Evolutionary conservation across 352 stramenopile genomes (phyloP), one percentile per base, ranked within the genome.

Genomic region (Globisporangium paddicum): DNA sequence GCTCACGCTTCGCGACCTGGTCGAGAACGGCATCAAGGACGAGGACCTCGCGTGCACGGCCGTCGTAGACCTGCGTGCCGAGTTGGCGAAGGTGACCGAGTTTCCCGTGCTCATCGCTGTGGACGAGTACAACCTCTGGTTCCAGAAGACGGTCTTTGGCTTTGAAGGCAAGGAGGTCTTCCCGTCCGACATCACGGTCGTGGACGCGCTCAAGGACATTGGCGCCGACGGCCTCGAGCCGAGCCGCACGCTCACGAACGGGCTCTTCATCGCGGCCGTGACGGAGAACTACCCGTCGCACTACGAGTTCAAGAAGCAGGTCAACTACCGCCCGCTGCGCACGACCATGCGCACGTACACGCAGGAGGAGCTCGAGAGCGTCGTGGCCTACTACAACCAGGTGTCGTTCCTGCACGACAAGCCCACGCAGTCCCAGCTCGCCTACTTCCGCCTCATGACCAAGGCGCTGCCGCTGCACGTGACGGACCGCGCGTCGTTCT

Each of bases 121-220:
- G 16, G 86, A 96, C 68, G 85, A 96, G 68, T 96, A 93, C 82
- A 96, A 93, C 72, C 82, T 68, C 63, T 92, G 82, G 80, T 93
- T 93, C 58, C 71, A 86, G 57, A 81, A 89, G 67, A 94, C 86
- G 0, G 79, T 94, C 19, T 95, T 96, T 52, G 84, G 82, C 46
- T 96, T 92, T 69, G 86, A 96, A 59, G 82, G 81, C 60, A 68
- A 86, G 60, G 72, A 89, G 50, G 81, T 95, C 42, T 60, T 62
- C 44, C 79, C 86, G 21, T 64, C 71, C 48, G 86, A 95, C 56
- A 93, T 95, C 64, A 87, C 86, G 58, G 75, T 94, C 47, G 81
- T 95, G 25, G 77, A 89, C 19, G 74, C 86, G 34, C 68, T 95
- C 48, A 81, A 77, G 52, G 82, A 93, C 52, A 69, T 95, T 53